phyloP scores from a whole-genome alignment of 805 yeast species.

The Sporopachydermia quercuum region DNA sequence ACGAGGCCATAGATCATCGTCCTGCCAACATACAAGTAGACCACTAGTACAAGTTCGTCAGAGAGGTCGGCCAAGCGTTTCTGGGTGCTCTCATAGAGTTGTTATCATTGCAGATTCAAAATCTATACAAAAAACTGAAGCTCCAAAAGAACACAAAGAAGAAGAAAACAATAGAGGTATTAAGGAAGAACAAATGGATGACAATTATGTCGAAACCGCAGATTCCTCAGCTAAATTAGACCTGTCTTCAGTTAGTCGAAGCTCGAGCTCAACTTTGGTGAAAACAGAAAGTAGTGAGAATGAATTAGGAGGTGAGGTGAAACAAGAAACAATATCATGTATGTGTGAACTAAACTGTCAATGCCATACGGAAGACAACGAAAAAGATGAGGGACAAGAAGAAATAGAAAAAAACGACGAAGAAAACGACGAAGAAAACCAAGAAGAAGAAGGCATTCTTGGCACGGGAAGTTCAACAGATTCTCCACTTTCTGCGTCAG shows the following conservation, averaged over 20 bases:
- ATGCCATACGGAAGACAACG: no score
- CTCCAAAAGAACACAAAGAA: constrained; percentile 7
- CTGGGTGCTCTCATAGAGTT: constrained; percentile 39
- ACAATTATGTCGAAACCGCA: constrained; percentile 26
- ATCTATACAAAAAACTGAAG: constrained; percentile 4
- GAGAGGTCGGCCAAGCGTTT: constrained; percentile 70
- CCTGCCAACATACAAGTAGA: constrained; percentile 68
- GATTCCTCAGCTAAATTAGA: no score
- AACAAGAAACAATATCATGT: no score
- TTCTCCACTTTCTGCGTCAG: no score
- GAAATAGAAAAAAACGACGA: no score
- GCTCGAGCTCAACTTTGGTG: constrained; percentile 13
- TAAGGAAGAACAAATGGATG: constrained; percentile 19
- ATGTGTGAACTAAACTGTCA: no score
- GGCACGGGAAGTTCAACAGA: no score
- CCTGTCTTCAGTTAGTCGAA: constrained; percentile 11
- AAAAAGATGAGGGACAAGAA: no score
- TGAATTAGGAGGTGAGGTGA: no score
- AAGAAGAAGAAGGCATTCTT: no score
- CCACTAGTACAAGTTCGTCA: constrained; percentile 76
- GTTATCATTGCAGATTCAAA: constrained; percentile 37
- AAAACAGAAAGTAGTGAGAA: no score
- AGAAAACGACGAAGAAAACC: no score
- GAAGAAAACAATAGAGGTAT: constrained; percentile 13
- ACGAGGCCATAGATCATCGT: constrained; percentile 82